Evolutionary conservation across 805 yeast genomes (phyloP).

Genomic region (Hanseniaspora thailandica): DNA sequence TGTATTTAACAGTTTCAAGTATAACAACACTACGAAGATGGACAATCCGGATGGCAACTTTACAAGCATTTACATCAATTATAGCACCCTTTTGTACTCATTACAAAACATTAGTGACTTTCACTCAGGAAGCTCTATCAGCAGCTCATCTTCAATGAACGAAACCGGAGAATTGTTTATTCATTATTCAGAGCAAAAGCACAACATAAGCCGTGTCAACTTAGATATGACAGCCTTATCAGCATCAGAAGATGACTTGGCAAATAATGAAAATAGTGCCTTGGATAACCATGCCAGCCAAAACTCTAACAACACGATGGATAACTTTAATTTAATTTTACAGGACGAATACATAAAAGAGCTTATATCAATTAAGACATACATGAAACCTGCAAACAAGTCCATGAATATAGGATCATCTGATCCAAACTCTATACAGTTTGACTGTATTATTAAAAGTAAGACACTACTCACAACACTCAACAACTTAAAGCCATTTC

Average conservation of each 20-base stretch:
- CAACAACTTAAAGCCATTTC: conserved; percentile 13
- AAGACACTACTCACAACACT: background rate
- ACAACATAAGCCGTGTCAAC: no score
- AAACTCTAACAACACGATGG: background rate
- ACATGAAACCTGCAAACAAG: background rate
- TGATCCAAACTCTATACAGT: background rate
- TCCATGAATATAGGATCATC: background rate
- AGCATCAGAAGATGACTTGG: background rate
- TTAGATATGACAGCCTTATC: background rate
- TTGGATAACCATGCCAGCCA: background rate
- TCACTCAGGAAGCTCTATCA: background rate
- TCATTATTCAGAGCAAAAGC: conserved; percentile 7
- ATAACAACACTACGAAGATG: background rate
- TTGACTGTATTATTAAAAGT: conserved; percentile 13
- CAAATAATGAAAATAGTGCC: background rate
- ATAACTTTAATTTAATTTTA: conserved; percentile 8
- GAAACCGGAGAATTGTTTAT: conserved; percentile 3
- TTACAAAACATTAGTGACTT: conserved; percentile 5
- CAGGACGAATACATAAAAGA: conserved; percentile 11
- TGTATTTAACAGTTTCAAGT: conserved; percentile 5
- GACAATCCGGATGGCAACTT: background rate
- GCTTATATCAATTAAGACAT: conserved; percentile 6
- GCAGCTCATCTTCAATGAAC: background rate
- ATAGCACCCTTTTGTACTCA: conserved; percentile 7
- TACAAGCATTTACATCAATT: conserved; percentile 11